These are phyloP conservation scores for Pichia sp. DNA, from an alignment of 1,139 yeast genomes.

Conservation along the genomic window DNA sequence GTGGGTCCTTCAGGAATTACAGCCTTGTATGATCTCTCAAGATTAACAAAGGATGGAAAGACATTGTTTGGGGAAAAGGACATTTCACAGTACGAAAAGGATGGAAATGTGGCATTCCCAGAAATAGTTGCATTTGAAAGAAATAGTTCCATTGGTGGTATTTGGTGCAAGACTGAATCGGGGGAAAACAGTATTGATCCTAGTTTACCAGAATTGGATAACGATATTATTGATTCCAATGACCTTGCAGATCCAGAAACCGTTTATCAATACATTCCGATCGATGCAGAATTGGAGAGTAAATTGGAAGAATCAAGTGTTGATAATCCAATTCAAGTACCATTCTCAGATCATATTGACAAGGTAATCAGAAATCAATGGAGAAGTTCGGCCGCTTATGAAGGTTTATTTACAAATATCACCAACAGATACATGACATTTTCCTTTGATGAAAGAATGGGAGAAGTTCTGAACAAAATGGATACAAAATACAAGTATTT, in stretches of 20 bases:
- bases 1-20: constrained; percentile 55
- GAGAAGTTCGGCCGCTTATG: constrained; percentile 34
- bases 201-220: no score
- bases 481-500: constrained; percentile 42
- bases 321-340: constrained; percentile 15
- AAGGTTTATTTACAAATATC: constrained; percentile 46
- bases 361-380: constrained; percentile 18
- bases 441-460: constrained; percentile 31
- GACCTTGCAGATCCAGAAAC: constrained; percentile 9
- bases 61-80: constrained; percentile 16
- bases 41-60: constrained; percentile 15
- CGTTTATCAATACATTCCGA: constrained; percentile 16
- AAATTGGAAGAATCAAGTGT: constrained; percentile 9
- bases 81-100: constrained; percentile 14
- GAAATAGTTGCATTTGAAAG: constrained; percentile 41
- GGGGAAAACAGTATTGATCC: no score
- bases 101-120: constrained; percentile 35
- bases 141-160: constrained; percentile 42
- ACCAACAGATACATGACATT: constrained; percentile 44
- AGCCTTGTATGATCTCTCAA: constrained; percentile 37
- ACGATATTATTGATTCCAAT: constrained; percentile 26
- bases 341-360: constrained; percentile 1
- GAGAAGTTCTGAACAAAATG: constrained; percentile 32
- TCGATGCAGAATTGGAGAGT: constrained; percentile 12
- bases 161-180: constrained; percentile 34